Evolutionary conservation across 176 grass and related monocot species (phyloP).

Genomic region (Thinopyrum elongatum): DNA sequence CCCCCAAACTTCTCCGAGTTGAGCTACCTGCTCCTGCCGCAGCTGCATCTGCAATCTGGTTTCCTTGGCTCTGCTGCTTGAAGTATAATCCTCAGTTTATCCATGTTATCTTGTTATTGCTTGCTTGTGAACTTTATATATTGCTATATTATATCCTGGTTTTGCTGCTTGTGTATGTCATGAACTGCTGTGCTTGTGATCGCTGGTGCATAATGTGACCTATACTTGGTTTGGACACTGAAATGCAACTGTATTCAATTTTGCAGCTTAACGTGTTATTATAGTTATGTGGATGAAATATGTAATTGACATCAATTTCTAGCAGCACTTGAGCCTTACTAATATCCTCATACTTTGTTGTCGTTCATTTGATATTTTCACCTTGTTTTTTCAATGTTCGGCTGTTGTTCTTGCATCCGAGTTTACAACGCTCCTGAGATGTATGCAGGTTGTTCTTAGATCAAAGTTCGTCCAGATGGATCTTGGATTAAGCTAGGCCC

Average conservation of each 20-base stretch:
- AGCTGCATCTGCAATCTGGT: conserved; percentile 21
- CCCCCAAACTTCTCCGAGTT: conserved; percentile 38
- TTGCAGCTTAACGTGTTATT: neutral
- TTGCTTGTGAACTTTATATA: conserved; percentile 5
- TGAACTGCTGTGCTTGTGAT: neutral
- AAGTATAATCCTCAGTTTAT: conserved; percentile 21
- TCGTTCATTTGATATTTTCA: too few relatives aligned
- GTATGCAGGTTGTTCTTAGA: too few relatives aligned
- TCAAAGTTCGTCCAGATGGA: too few relatives aligned
- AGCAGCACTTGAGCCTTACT: too few relatives aligned
- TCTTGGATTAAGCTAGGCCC: too few relatives aligned
- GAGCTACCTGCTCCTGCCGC: conserved; percentile 6
- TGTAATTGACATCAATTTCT: too few relatives aligned
- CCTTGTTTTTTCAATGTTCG: too few relatives aligned
- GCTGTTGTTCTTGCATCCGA: too few relatives aligned
- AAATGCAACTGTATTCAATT: neutral
- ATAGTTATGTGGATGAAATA: too few relatives aligned
- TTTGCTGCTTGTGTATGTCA: too few relatives aligned
- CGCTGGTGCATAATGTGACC: neutral
- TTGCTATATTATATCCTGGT: neutral
- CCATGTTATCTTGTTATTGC: neutral
- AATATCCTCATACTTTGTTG: too few relatives aligned
- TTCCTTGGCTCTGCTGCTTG: conserved; percentile 10
- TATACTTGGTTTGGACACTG: neutral
- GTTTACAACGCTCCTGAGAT: too few relatives aligned